Evolutionary conservation across 2,329 filamentous ascomycete genomes (phyloP), one percentile per base, ranked within the genome.

Genomic region (Lasiodiplodia sp.): DNA sequence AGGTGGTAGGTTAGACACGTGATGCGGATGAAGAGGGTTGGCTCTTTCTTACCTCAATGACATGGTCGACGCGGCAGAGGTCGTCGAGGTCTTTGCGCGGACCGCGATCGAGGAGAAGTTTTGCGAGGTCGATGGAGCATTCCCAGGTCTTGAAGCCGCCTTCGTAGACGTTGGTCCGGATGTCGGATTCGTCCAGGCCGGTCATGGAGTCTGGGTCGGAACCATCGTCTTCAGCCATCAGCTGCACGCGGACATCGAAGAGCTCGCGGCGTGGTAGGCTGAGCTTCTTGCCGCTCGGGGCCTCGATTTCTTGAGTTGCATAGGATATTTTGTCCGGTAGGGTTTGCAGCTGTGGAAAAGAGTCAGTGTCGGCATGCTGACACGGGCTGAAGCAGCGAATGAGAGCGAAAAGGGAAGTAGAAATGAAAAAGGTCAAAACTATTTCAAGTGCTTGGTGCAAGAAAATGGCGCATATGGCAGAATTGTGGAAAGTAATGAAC

Each of bases 101-200:
- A 4, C 83, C 83, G 8, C 82, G 79, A 66, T 85, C 83, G 1
- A 85, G 77, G 0, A 85, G 76, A 60, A 91, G 88, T 75, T 89
- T 92, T 63, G 92, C 91, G 21, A 96, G 83, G 77, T 96, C 92
- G 65, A 94, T 84, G 69, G 91, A 93, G 80, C 92, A 94, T 81
- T 96, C 92, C 92, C 92, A 96, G 74, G 91, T 94, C 83, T 96
- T 96, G 83, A 95, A 94, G 28, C 92, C 92, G 68, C 92, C 92
- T 80, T 96, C 92, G 79, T 96, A 96, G 69, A 95, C 87, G 64
- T 92, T 92, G 67, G 91, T 92, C 78, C 89, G 91, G 72, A 96
- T 90, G 79, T 96, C 92, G 71, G 92, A 89, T 70, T 86, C 85
- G 49, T 88, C 90, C 44, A 93, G 82, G 1, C 85, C 83, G 1